Percentiles rank a stretch among this genome's conserved stretches.
Evolutionary conservation across 345 rosid species (phyloP).

Genomic region (Garcia nutans): DNA sequence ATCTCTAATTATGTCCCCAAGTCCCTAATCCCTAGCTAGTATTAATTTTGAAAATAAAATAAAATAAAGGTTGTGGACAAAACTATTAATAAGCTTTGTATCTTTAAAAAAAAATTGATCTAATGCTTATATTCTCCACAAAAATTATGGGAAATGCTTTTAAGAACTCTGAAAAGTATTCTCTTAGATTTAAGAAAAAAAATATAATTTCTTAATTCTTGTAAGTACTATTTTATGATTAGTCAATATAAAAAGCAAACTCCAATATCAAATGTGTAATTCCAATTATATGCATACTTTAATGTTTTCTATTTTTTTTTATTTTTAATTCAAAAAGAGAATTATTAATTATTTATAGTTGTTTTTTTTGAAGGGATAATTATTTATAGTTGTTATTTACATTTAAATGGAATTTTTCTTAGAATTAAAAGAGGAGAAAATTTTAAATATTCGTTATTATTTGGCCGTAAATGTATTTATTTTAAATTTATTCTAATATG

Average conservation of each 20-base stretch:
- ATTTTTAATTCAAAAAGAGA: too few species aligned
- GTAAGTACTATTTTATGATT: background rate
- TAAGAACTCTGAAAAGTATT: background rate
- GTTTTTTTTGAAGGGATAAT: too few species aligned
- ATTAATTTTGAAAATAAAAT: too few species aligned
- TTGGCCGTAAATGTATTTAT: too few species aligned
- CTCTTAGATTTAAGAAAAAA: background rate
- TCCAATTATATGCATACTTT: background rate
- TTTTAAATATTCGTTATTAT: too few species aligned
- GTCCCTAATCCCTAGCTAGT: slow-evolving; percentile 12
- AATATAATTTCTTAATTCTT: background rate
- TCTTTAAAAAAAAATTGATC: background rate
- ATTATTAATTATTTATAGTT: too few species aligned
- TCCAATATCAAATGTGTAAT: background rate
- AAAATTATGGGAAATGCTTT: background rate
- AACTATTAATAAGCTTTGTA: background rate
- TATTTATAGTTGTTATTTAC: too few species aligned
- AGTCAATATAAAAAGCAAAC: background rate
- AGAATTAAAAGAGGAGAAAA: too few species aligned
- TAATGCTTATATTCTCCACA: background rate
- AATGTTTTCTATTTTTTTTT: too few species aligned
- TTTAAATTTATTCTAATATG: too few species aligned
- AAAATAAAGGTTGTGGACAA: background rate
- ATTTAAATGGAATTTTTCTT: too few species aligned
- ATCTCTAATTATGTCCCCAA: slow-evolving; percentile 10